phyloP scores from a whole-genome alignment of 2,329 filamentous ascomycete species.

The Aspergillus sp. region DNA sequence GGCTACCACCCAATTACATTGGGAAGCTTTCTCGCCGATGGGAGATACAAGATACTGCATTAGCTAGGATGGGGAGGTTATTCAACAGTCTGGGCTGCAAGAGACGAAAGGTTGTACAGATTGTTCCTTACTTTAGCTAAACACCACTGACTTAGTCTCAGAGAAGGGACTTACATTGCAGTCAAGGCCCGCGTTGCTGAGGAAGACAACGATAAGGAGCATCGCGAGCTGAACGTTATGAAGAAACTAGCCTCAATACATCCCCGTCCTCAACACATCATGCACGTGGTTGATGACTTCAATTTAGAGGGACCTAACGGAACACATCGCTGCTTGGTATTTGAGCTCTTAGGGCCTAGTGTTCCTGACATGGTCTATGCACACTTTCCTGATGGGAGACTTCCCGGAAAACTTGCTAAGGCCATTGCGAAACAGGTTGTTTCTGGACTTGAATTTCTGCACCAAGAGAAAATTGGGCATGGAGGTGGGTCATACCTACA shows the following conservation, averaged over 20 bases:
- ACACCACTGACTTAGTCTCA: conserved; percentile 4
- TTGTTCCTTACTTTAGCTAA: conserved; percentile 7
- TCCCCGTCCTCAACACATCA: conserved; percentile 20
- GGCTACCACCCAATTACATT: conserved; percentile 30
- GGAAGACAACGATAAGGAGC: conserved; percentile 4
- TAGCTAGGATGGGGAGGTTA: conserved; percentile 32
- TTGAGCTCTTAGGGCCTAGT: conserved; percentile 34
- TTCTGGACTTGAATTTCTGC: conserved; percentile 30
- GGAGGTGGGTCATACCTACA: conserved; percentile 21
- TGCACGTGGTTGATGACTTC: conserved; percentile 32
- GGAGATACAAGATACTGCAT: conserved; percentile 29
- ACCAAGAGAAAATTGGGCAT: conserved; percentile 33
- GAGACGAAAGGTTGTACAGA: conserved; percentile 18
- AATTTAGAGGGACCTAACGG: conserved; percentile 38
- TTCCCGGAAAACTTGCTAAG: conserved; percentile 37
- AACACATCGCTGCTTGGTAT: conserved; percentile 38
- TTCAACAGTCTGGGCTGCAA: conserved; percentile 31
- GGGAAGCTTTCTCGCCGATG: conserved; percentile 20
- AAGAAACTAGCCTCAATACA: conserved; percentile 9
- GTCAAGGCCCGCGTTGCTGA: conserved; percentile 17
- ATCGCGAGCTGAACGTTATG: conserved; percentile 12
- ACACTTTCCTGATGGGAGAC: conserved; percentile 26
- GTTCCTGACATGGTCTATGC: conserved; percentile 31
- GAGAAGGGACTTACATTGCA: conserved; percentile 16
- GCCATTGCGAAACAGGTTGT: conserved; percentile 34